These are phyloP conservation scores for Phycomyces nitens DNA, from an alignment of 192 early-diverging fungal species.

Conservation along the genomic window DNA sequence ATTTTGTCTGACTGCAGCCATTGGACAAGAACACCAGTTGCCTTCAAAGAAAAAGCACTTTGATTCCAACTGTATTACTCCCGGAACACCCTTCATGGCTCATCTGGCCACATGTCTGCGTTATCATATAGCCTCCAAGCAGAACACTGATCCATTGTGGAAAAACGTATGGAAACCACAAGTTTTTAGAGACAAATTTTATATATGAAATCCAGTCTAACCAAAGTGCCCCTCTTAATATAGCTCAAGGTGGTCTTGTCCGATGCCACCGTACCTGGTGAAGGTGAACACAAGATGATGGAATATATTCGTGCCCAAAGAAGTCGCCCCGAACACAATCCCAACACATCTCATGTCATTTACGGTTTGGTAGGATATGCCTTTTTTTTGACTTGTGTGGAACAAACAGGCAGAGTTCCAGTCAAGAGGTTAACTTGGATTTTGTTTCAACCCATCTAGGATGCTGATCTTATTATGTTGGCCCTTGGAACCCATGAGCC, in stretches of 20 bases:
- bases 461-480: constrained; percentile 98
- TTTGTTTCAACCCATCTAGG: constrained; percentile 37
- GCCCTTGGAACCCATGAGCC: constrained; percentile 95
- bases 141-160: constrained; percentile 89
- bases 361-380: constrained; percentile 73
- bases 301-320: constrained; percentile 87
- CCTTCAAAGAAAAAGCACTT: constrained; percentile 61
- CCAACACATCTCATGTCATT: constrained; percentile 92
- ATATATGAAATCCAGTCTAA: not conserved
- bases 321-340: constrained; percentile 72
- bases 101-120: constrained; percentile 81
- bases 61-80: constrained; percentile 98
- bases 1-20: too few relatives aligned
- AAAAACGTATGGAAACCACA: constrained; percentile 41
- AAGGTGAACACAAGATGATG: constrained; percentile 99
- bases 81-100: constrained; percentile 97
- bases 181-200: too few relatives aligned
- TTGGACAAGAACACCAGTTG: constrained; percentile 46
- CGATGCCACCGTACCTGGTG: constrained; percentile 94
- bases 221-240: too few relatives aligned
- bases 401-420: not conserved
- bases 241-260: constrained; percentile 84
- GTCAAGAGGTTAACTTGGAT: not conserved
- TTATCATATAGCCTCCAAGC: constrained; percentile 83
- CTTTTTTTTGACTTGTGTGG: too few relatives aligned